Base-by-base conservation (phyloP, 1,284 basidiomycete species). In the Boletus semigastroideus region DNA sequence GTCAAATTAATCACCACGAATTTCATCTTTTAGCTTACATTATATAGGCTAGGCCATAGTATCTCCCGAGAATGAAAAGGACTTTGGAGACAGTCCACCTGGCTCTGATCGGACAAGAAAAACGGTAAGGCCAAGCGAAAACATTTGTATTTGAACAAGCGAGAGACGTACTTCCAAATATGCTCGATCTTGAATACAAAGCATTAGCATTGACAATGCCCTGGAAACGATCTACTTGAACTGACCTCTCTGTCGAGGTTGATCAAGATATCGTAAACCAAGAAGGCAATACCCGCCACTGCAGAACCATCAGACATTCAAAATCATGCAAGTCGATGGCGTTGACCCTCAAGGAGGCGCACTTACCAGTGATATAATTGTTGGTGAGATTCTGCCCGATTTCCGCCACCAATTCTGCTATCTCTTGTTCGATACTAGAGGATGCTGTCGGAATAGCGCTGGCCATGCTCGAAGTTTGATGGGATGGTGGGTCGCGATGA, bases 241-340 rank as follows among this genome's bases (percentile, higher is more conserved):
- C 52, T 36, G 13, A 54, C 52, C 52, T 53, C 52, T 20, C 22
- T 48, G 10, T 53, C 52, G 8, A 53, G 14, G 31, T 53, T 53
- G 22, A 53, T 42, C 43, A 54, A 42, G 6, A 53, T 16, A n/a
- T 48, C 52, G 3, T 54, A 54, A 3, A 54, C 0, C 27, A 54
- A 27, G 10, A 54, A 42, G 39, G 27, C 25, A 2, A 54, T 54
- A 0, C 52, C n/a, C 3, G 51, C 37, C 13, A 53, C 51, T 41
- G 22, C 22, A 16, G 14, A 33, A 33, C 14, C 5, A 14, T 33
- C 14, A 7, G 13, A 14, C 14, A 3, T 33, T 33, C 31, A 33
- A 22, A 16, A 27, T 13, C 36, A 11, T n/a, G 10, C 13, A 34
- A 22, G 14, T 50, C 7, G 5, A 12, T 2, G n/a, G n/a, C n/a